phyloP scores from a whole-genome alignment of 2,329 filamentous ascomycete genomes.

The Ophiostoma sp. region DNA sequence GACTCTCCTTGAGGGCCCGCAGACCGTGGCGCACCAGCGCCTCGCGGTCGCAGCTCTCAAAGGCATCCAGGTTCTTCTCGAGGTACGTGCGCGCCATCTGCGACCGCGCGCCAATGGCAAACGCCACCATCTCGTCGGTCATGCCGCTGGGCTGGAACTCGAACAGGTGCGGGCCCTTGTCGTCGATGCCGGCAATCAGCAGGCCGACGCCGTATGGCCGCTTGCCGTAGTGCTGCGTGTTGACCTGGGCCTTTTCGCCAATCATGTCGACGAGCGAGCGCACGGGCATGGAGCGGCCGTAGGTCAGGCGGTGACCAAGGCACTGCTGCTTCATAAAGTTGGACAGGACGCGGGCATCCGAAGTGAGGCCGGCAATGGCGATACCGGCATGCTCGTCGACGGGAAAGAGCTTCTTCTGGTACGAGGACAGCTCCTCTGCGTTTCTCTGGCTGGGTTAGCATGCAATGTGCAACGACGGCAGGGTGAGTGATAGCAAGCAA shows the following conservation, averaged over 20 bases:
- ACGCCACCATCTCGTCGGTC: slow-evolving; percentile 95
- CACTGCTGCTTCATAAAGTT: slow-evolving; percentile 99
- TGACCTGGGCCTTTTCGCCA: slow-evolving; percentile 91
- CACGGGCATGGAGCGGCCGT: slow-evolving; percentile 87
- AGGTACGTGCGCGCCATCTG: slow-evolving; percentile 98
- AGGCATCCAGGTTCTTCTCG: slow-evolving; percentile 82
- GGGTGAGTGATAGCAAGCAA: no score
- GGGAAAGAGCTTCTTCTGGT: slow-evolving; percentile 98
- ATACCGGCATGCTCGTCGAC: slow-evolving; percentile 95
- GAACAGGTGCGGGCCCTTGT: slow-evolving; percentile 89
- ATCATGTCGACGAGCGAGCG: slow-evolving; percentile 86
- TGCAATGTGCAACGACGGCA: neutral
- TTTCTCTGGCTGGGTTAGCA: slow-evolving; percentile 61
- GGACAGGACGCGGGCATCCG: slow-evolving; percentile 95
- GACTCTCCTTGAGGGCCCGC: slow-evolving; percentile 85
- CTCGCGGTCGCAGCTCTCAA: slow-evolving; percentile 69
- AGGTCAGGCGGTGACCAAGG: slow-evolving; percentile 89
- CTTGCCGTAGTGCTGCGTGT: slow-evolving; percentile 96
- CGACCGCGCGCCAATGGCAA: slow-evolving; percentile 88
- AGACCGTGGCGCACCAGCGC: slow-evolving; percentile 88
- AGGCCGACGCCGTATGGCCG: slow-evolving; percentile 93
- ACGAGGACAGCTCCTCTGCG: slow-evolving; percentile 97
- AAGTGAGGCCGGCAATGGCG: slow-evolving; percentile 92
- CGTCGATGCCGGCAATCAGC: slow-evolving; percentile 88
- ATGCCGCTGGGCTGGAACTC: slow-evolving; percentile 96